phyloP scores from a whole-genome alignment of 2,329 filamentous ascomycete genomes.

The Colletotrichum eleusines region DNA sequence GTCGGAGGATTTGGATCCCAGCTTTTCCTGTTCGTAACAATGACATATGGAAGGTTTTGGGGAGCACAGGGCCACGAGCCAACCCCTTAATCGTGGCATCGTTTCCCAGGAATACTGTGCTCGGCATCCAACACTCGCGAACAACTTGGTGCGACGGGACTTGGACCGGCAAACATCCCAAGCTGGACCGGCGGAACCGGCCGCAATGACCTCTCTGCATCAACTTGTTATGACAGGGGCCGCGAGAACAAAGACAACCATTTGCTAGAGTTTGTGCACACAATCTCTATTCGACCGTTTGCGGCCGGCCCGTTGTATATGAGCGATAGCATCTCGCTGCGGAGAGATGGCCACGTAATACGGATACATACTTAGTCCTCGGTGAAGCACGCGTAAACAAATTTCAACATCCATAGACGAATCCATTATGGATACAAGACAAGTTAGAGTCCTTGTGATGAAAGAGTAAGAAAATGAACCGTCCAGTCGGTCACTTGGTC shows the following conservation, averaged over 20 bases:
- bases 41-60: background rate
- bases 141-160: too few species aligned
- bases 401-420: background rate
- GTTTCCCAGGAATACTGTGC: background rate
- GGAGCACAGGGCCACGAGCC: background rate
- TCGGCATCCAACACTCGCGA: background rate
- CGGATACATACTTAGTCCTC: background rate
- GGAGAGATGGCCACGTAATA: background rate
- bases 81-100: background rate
- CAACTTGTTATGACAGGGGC: background rate
- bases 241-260: background rate
- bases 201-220: background rate
- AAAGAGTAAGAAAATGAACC: background rate
- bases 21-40: background rate
- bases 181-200: background rate
- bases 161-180: background rate
- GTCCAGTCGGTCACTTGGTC: background rate
- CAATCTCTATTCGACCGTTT: background rate
- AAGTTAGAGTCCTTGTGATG: background rate
- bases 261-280: background rate
- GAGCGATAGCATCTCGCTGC: background rate
- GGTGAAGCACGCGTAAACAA: background rate
- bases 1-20: background rate
- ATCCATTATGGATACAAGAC: background rate
- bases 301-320: too few species aligned